Evolutionary conservation across 768 basidiomycete species (phyloP).

Genomic region (Leccinum subgranulosum): DNA sequence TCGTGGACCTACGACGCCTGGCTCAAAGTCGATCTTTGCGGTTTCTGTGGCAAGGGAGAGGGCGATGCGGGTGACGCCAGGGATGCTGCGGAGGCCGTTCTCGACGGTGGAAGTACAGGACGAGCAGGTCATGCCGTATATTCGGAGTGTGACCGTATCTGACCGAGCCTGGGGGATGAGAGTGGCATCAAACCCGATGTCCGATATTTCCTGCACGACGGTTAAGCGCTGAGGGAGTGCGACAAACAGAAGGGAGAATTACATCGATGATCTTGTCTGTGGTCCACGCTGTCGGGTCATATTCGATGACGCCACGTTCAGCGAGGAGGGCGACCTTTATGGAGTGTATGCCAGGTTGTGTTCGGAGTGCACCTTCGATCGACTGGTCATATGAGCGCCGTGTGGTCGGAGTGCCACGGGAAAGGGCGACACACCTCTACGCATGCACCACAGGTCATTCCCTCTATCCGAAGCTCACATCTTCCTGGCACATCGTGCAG

Average conservation of each 20-base stretch:
- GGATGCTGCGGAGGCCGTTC: conserved; percentile 58
- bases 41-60: conserved; percentile 77
- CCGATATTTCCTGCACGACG: conserved; percentile 75
- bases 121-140: conserved; percentile 92
- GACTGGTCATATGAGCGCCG: conserved; percentile 41
- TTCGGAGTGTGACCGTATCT: conserved; percentile 69
- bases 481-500: conserved; percentile 37
- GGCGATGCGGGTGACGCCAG: conserved; percentile 70
- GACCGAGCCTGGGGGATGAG: conserved; percentile 62
- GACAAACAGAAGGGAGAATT: not conserved
- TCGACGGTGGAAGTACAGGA: conserved; percentile 80
- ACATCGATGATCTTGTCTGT: conserved; percentile 76
- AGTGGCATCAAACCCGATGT: conserved; percentile 89
- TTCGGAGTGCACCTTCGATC: conserved; percentile 80
- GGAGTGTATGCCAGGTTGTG: conserved; percentile 85
- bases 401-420: not conserved
- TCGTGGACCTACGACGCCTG: conserved; percentile 67
- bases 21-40: conserved; percentile 75
- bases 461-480: conserved; percentile 81
- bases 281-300: conserved; percentile 79
- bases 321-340: conserved; percentile 96
- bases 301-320: conserved; percentile 89
- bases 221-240: conserved; percentile 3
- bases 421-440: conserved; percentile 61
- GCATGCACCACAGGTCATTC: conserved; percentile 89